phyloP scores from a whole-genome alignment of 164 flowering plant genomes.

The Nelumbo lutea region DNA sequence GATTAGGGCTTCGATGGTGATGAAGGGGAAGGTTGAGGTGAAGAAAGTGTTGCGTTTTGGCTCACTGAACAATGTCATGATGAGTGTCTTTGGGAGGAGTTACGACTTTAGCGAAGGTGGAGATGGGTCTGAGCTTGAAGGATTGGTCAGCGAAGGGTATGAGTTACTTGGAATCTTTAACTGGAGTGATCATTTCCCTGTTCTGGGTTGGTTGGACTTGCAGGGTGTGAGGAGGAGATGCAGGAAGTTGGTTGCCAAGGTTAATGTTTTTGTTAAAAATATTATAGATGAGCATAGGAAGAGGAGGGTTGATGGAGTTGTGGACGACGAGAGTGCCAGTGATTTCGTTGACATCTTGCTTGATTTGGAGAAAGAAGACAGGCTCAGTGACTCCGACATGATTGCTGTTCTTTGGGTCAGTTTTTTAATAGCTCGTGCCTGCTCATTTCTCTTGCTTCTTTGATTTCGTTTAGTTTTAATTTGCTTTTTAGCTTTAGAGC shows the following conservation, averaged over 20 bases:
- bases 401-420: constrained; percentile 86
- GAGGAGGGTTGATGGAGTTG: constrained; percentile 3
- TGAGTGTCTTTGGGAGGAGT: constrained; percentile 39
- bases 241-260: constrained; percentile 20
- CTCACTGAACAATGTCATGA: constrained; percentile 43
- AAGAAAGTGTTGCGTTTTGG: constrained; percentile 30
- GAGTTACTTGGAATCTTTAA: constrained; percentile 42
- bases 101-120: constrained; percentile 20
- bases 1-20: constrained; percentile 12
- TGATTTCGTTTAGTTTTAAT: no score
- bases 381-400: constrained; percentile 67
- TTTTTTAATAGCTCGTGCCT: not conserved
- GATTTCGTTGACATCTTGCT: constrained; percentile 33
- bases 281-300: constrained; percentile 34
- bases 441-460: not conserved
- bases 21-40: constrained; percentile 21
- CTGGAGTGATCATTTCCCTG: constrained; percentile 44
- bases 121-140: constrained; percentile 26
- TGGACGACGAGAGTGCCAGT: constrained; percentile 4
- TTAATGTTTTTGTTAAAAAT: constrained; percentile 33
- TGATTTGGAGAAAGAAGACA: constrained; percentile 39
- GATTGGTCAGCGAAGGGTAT: constrained; percentile 48
- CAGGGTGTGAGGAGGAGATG: constrained; percentile 34
- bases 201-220: constrained; percentile 33
- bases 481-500: no score